A percentile compares a stretch with the other conserved stretches of the same genome.
Conservation (phyloP, 306 rosid genomes). For the Prunus persica region DNA sequence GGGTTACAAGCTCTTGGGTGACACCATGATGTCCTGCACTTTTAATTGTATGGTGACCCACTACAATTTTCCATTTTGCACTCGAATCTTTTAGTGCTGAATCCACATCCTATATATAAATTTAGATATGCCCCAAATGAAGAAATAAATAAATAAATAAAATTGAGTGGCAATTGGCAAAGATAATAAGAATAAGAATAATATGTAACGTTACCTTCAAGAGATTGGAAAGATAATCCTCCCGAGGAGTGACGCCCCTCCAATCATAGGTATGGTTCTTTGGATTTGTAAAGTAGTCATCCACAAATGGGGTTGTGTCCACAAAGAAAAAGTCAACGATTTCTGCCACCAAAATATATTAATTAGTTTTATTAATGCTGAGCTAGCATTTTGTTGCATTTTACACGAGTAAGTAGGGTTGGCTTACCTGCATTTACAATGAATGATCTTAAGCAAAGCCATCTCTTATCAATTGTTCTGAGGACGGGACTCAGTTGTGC, state of each 20-base stretch:
- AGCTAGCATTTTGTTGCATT: background rate
- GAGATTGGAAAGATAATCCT: conserved; percentile 47
- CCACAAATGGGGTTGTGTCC: conserved; percentile 72
- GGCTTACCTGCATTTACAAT: conserved; percentile 44
- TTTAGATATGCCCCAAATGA: background rate
- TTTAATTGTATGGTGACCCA: conserved; percentile 78
- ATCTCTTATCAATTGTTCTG: conserved; percentile 44
- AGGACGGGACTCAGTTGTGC: conserved; percentile 67
- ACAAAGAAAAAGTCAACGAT: conserved; percentile 65
- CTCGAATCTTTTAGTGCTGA: conserved; percentile 38
- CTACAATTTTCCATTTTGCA: conserved; percentile 78
- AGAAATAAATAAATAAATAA: background rate
- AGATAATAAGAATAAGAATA: background rate
- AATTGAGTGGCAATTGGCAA: background rate
- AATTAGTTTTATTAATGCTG: background rate
- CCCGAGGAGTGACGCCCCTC: conserved; percentile 52
- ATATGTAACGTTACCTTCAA: conserved; percentile 38
- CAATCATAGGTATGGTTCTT: conserved; percentile 54
- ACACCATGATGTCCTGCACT: conserved; percentile 70
- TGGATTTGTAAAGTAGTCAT: conserved; percentile 50
- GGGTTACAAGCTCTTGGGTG: conserved; percentile 52
- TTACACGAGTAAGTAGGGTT: background rate
- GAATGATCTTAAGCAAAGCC: conserved; percentile 74
- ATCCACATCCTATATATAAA: conserved; percentile 26
- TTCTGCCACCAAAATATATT: conserved; percentile 24